Evolutionary conservation across 2,329 filamentous ascomycete species (phyloP).

Genomic region (Hymenoscyphus fraxineus): DNA sequence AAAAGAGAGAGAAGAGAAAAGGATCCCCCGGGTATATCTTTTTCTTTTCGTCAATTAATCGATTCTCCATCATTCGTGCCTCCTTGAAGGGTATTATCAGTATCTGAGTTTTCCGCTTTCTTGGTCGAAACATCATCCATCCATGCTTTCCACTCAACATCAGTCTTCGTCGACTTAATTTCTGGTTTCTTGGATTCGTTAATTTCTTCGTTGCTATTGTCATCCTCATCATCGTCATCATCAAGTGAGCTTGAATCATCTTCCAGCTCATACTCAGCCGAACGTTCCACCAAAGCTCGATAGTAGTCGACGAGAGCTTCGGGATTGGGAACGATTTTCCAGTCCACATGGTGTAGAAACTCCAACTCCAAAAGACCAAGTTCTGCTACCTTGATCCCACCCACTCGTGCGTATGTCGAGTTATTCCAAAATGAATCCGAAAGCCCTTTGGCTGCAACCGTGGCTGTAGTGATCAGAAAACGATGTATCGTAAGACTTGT

Average conservation of each 20-base stretch:
- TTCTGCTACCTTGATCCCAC: slow-evolving; percentile 85
- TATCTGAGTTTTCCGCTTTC: slow-evolving; percentile 9
- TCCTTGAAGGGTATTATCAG: slow-evolving; percentile 8
- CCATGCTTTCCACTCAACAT: slow-evolving; percentile 32
- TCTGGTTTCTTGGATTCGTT: slow-evolving; percentile 34
- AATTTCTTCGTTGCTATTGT: slow-evolving; percentile 34
- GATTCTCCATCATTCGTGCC: slow-evolving; percentile 4
- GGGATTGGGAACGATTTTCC: slow-evolving; percentile 94
- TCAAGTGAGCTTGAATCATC: slow-evolving; percentile 30
- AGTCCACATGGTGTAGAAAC: slow-evolving; percentile 87
- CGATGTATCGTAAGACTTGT: slow-evolving; percentile 95
- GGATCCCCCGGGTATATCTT: slow-evolving; percentile 20
- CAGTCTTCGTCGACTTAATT: slow-evolving; percentile 32
- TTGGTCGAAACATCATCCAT: slow-evolving; percentile 31
- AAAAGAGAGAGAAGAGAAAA: slow-evolving; percentile 15
- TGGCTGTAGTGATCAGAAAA: slow-evolving; percentile 92
- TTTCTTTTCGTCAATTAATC: slow-evolving; percentile 1
- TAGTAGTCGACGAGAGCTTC: slow-evolving; percentile 95
- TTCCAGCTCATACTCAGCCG: slow-evolving; percentile 53
- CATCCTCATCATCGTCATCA: slow-evolving; percentile 22
- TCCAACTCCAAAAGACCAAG: slow-evolving; percentile 89
- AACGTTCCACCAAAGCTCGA: slow-evolving; percentile 71
- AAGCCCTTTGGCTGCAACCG: slow-evolving; percentile 91
- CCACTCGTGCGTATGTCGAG: slow-evolving; percentile 89
- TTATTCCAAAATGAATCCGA: slow-evolving; percentile 99